phyloP scores from a whole-genome alignment of 2,329 filamentous ascomycete genomes.

The Seiridium unicorne region DNA sequence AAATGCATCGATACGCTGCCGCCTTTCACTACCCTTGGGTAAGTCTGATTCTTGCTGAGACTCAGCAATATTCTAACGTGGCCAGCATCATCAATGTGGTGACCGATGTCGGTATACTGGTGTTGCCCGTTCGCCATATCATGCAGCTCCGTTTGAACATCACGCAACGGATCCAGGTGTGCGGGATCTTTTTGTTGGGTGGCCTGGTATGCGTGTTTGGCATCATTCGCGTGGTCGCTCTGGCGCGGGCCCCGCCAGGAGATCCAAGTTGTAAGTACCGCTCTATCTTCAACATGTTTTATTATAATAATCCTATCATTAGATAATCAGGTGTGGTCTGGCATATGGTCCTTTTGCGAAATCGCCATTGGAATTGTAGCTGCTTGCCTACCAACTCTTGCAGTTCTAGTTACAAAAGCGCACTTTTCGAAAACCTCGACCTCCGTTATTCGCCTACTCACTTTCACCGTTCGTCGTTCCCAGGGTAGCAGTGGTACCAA shows the following conservation, averaged over 20 bases:
- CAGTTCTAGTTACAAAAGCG: not conserved
- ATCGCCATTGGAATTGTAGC: not conserved
- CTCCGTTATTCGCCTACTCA: not conserved
- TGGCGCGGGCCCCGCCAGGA: not conserved
- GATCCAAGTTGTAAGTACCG: not conserved
- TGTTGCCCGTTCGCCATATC: not conserved
- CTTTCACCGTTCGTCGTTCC: not conserved
- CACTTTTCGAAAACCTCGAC: not conserved
- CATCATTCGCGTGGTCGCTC: not conserved
- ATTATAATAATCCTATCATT: not conserved
- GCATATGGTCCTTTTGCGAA: not conserved
- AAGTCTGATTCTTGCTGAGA: not conserved
- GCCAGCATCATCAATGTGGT: not conserved
- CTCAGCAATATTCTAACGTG: not conserved
- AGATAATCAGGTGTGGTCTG: not conserved
- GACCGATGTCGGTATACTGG: not conserved
- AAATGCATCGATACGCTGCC: not conserved
- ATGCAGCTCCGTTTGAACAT: not conserved
- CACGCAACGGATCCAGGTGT: not conserved
- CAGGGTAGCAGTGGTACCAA: not conserved
- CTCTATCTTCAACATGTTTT: not conserved
- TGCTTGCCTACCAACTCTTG: not conserved
- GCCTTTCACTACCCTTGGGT: not conserved
- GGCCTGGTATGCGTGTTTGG: not conserved
- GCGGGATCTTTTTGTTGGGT: not conserved